phyloP scores from a whole-genome alignment of 108 stramenopile species.

The Stephanodiscus triporus region DNA sequence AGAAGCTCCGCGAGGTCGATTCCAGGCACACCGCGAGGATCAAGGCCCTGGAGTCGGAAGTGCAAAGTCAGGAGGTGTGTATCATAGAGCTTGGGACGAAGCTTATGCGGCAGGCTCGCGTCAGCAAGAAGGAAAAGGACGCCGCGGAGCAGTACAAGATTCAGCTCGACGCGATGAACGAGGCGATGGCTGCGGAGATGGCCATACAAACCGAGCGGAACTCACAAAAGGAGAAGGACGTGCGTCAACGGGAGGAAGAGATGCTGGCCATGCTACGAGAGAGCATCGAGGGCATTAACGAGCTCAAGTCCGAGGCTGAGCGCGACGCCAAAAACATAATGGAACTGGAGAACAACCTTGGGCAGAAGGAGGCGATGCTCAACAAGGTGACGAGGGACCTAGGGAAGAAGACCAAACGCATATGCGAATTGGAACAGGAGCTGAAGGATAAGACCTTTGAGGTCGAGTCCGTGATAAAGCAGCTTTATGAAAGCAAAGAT shows the following conservation, averaged over 20 bases:
- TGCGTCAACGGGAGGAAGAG: constrained; percentile 7
- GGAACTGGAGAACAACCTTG: constrained; percentile 32
- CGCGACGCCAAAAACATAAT: constrained; percentile 21
- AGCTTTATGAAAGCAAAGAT: no score
- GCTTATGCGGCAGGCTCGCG: constrained; percentile 40
- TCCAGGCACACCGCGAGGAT: constrained; percentile 30
- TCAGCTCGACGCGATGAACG: no score
- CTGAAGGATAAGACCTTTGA: constrained; percentile 29
- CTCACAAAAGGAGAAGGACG: constrained; percentile 17
- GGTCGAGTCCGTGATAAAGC: constrained; percentile 10
- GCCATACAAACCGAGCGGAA: constrained; percentile 51
- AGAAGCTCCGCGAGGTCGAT: constrained; percentile 42
- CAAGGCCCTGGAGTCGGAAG: constrained; percentile 30
- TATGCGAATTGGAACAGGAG: constrained; percentile 29
- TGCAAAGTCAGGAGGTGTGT: constrained; percentile 27
- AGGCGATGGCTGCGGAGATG: constrained; percentile 41
- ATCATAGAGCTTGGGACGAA: constrained; percentile 49
- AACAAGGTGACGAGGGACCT: constrained; percentile 27
- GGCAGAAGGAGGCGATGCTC: constrained; percentile 38
- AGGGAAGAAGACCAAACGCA: constrained; percentile 17
- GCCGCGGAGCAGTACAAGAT: constrained; percentile 38
- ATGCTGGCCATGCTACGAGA: constrained; percentile 34
- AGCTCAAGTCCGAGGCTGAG: constrained; percentile 29
- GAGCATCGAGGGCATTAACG: constrained; percentile 44
- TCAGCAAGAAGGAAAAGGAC: constrained; percentile 35